Conservation (phyloP, 768 basidiomycete species). For the Lactifluus volemus region DNA sequence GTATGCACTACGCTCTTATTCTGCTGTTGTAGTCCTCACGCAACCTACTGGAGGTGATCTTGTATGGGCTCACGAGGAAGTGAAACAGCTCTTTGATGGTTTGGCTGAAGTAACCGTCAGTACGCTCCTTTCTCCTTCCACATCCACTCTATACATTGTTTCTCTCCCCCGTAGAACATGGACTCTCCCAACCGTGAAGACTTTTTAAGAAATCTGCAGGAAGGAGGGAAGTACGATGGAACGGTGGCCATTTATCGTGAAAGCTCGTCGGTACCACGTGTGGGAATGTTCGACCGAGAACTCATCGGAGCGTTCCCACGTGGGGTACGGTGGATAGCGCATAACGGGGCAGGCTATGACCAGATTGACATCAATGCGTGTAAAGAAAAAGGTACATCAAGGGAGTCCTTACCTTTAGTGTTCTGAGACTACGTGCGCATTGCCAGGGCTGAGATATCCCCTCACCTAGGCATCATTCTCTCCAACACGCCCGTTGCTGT, state of each 20-base stretch:
- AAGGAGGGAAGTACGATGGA: conserved; percentile 65
- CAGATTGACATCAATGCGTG: conserved; percentile 72
- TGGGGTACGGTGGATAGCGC: conserved; percentile 77
- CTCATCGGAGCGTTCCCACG: conserved; percentile 60
- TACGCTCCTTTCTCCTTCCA: conserved; percentile 10
- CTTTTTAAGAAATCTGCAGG: conserved; percentile 55
- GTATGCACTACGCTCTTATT: conserved; percentile 15
- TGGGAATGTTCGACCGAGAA: conserved; percentile 76
- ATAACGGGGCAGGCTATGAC: conserved; percentile 92
- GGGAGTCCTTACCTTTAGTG: not conserved
- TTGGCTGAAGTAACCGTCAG: conserved; percentile 74
- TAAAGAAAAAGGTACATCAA: conserved; percentile 50
- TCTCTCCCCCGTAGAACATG: conserved; percentile 31
- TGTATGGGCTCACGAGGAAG: conserved; percentile 75
- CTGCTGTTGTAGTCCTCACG: not conserved
- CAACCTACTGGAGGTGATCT: conserved; percentile 42
- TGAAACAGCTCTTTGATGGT: conserved; percentile 50
- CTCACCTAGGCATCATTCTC: conserved; percentile 52
- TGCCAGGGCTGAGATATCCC: not conserved
- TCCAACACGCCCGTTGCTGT: conserved; percentile 90
- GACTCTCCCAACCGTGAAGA: conserved; percentile 56
- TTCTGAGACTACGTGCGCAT: not conserved
- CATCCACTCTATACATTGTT: not conserved
- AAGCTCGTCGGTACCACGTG: conserved; percentile 51
- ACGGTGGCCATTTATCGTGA: conserved; percentile 73